phyloP scores from a whole-genome alignment of 768 basidiomycete genomes.

The Panellus pusillus region DNA sequence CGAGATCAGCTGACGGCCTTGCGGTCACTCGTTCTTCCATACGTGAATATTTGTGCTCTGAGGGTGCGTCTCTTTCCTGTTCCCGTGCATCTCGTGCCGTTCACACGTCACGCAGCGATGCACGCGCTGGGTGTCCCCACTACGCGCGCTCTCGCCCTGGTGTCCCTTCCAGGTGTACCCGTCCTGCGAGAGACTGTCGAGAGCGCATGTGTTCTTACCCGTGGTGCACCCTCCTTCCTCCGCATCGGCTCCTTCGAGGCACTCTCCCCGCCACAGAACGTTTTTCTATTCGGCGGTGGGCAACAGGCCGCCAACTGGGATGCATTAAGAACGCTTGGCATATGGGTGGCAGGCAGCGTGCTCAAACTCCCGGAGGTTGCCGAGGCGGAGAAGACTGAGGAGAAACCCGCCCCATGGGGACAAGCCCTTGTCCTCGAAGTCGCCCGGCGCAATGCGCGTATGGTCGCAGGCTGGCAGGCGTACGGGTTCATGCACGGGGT shows the following conservation, averaged over 20 bases:
- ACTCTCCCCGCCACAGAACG: conserved; percentile 64
- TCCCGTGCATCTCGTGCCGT: not conserved
- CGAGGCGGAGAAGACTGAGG: conserved; percentile 30
- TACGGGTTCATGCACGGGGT: conserved; percentile 96
- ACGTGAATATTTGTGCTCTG: conserved; percentile 90
- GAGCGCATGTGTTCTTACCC: conserved; percentile 71
- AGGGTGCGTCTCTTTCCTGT: conserved; percentile 52
- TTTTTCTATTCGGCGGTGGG: conserved; percentile 74
- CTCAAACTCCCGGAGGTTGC: conserved; percentile 38
- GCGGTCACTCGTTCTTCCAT: conserved; percentile 95
- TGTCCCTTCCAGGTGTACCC: conserved; percentile 68
- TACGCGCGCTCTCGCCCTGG: conserved; percentile 80
- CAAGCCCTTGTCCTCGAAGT: conserved; percentile 72
- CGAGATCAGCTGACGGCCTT: conserved; percentile 88
- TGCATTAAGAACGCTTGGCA: conserved; percentile 67
- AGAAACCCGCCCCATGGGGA: conserved; percentile 59
- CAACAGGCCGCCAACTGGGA: conserved; percentile 77
- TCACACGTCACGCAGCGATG: conserved; percentile 34
- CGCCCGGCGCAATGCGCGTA: conserved; percentile 81
- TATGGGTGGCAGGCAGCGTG: conserved; percentile 70
- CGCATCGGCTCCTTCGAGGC: conserved; percentile 92
- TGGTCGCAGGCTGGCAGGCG: conserved; percentile 96
- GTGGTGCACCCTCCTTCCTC: conserved; percentile 87
- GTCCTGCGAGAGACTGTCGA: conserved; percentile 78
- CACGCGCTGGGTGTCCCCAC: conserved; percentile 85